Evolutionary conservation across 139 green algal species (phyloP).

Genomic region (Nannochloris sp.): DNA sequence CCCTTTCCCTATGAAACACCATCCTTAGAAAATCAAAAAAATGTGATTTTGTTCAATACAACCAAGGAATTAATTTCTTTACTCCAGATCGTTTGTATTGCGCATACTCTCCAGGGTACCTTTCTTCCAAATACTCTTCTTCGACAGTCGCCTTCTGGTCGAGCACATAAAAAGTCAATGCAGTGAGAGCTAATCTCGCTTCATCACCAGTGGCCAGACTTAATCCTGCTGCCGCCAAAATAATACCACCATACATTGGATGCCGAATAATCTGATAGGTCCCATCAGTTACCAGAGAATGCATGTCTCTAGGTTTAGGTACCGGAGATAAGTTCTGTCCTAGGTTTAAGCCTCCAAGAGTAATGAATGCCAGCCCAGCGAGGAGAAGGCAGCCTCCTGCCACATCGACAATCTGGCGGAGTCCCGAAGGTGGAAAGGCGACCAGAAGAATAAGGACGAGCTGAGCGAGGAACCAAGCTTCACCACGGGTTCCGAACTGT

Average conservation of each 20-base stretch:
- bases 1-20: too few species aligned
- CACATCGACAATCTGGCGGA: conserved; percentile 2
- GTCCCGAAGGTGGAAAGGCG: conserved; percentile 1
- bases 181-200: neutral
- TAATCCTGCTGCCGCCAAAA: neutral
- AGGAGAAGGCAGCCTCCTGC: neutral
- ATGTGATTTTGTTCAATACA: conserved; percentile 3
- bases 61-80: conserved; percentile 11
- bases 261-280: neutral
- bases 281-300: conserved; percentile 2
- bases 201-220: neutral
- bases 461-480: neutral
- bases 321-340: conserved; percentile 4
- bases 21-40: too few species aligned
- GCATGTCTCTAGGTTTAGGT: conserved; percentile 2
- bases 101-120: neutral
- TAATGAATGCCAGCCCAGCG: neutral
- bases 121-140: conserved; percentile 2
- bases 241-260: conserved; percentile 8
- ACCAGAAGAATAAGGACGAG: neutral
- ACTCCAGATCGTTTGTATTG: neutral
- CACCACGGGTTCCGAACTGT: neutral
- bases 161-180: conserved; percentile 1
- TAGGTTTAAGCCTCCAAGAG: neutral
- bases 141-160: neutral